phyloP scores from a whole-genome alignment of 805 yeast species.

The Sporopachydermia quercuum region DNA sequence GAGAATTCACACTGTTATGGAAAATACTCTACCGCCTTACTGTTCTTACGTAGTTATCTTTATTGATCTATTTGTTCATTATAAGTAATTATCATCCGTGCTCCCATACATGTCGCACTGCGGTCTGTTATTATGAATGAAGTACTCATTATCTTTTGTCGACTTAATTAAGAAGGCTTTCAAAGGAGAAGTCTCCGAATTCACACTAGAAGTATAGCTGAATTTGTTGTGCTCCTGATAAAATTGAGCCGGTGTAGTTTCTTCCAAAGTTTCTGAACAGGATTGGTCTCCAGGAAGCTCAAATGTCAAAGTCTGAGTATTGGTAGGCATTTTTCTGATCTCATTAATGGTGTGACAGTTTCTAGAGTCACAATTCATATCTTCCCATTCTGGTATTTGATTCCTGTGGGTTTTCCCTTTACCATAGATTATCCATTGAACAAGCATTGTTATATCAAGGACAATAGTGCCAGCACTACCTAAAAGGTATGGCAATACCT shows the following conservation, averaged over 20 bases:
- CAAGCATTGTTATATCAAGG: slow-evolving; percentile 32
- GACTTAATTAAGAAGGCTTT: not conserved
- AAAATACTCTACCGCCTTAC: not conserved
- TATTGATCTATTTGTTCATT: too few species aligned
- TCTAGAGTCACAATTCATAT: not conserved
- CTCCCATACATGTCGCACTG: too few species aligned
- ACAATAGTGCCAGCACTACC: slow-evolving; percentile 60
- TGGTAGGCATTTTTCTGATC: too few species aligned
- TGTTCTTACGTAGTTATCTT: not conserved
- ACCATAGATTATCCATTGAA: not conserved
- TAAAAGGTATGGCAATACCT: slow-evolving; percentile 52
- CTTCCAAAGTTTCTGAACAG: too few species aligned
- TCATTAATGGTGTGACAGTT: too few species aligned
- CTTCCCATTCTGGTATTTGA: not conserved
- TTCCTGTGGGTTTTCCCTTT: not conserved
- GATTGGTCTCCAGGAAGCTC: not conserved
- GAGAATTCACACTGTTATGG: too few species aligned
- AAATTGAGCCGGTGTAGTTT: too few species aligned
- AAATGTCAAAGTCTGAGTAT: not conserved
- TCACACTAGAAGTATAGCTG: not conserved
- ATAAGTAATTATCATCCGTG: too few species aligned
- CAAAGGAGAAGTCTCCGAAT: not conserved
- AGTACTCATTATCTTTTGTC: too few species aligned
- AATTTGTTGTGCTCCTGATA: too few species aligned
- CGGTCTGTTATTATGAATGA: too few species aligned